A percentile compares a stretch with the other conserved stretches of the same genome.
phyloP scores from a whole-genome alignment of 2,329 filamentous ascomycete species.

The Phialocephala sp. region DNA sequence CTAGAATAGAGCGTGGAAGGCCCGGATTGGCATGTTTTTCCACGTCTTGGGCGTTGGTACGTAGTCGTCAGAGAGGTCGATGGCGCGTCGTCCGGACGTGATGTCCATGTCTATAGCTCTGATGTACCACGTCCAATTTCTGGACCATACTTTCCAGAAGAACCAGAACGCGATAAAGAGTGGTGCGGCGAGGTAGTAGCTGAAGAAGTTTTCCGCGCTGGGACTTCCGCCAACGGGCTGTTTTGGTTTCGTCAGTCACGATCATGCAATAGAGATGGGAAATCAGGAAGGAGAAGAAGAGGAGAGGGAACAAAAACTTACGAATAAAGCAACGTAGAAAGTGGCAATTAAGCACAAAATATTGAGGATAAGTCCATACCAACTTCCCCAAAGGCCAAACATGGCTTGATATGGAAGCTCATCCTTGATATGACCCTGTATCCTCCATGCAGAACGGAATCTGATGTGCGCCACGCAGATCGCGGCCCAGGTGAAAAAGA shows the following conservation, averaged over 20 bases:
- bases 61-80: conserved; percentile 40
- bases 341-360: conserved; percentile 66
- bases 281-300: background rate
- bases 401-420: conserved; percentile 50
- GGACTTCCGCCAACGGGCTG: conserved; percentile 53
- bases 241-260: background rate
- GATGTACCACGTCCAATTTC: conserved; percentile 43
- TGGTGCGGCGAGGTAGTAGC: conserved; percentile 58
- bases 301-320: conserved; percentile 34
- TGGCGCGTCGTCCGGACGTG: conserved; percentile 23
- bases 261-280: background rate
- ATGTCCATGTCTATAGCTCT: conserved; percentile 31
- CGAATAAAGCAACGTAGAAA: conserved; percentile 45
- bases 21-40: conserved; percentile 46
- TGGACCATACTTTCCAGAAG: conserved; percentile 63
- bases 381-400: conserved; percentile 69
- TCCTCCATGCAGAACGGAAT: conserved; percentile 65
- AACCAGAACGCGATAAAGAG: conserved; percentile 62
- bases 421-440: conserved; percentile 57
- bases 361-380: conserved; percentile 71
- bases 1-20: conserved; percentile 46
- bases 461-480: conserved; percentile 69
- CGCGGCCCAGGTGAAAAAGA: conserved; percentile 75
- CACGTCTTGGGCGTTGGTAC: conserved; percentile 43
- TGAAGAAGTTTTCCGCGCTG: conserved; percentile 60